Percentiles rank a stretch among this genome's conserved stretches.
Evolutionary conservation across 192 early-diverging fungal species (phyloP).

Genomic region (Backusella macrospora): DNA sequence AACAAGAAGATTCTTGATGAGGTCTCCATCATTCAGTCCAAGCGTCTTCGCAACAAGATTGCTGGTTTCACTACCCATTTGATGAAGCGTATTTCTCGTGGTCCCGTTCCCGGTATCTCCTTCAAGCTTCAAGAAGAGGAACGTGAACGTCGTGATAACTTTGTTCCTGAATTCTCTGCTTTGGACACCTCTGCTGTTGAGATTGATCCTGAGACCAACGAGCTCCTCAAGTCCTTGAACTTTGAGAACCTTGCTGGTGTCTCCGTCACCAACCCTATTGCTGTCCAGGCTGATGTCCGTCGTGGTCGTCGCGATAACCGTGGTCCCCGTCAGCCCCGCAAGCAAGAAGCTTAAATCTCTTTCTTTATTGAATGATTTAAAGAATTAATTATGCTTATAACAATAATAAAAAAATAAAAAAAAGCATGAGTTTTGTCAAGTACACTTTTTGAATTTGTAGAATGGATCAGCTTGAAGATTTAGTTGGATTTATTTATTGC

Average conservation of each 20-base stretch:
- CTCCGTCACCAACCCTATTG: constrained; percentile 59
- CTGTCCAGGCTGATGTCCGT: constrained; percentile 39
- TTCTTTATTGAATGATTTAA: constrained; percentile 1
- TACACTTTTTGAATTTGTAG: background rate
- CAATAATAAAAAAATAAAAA: too few relatives aligned
- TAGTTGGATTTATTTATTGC: too few relatives aligned
- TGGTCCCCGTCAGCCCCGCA: constrained; percentile 29
- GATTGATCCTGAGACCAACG: constrained; percentile 93
- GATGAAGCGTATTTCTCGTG: constrained; percentile 99
- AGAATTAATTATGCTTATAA: background rate
- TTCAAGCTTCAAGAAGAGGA: constrained; percentile 99
- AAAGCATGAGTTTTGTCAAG: too few relatives aligned
- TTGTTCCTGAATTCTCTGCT: constrained; percentile 98
- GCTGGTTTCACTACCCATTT: constrained; percentile 99
- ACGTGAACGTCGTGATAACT: constrained; percentile 99
- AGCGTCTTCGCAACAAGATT: constrained; percentile 99
- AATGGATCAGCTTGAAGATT: background rate
- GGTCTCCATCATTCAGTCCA: constrained; percentile 97
- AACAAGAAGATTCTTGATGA: constrained; percentile 99
- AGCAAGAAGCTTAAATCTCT: constrained; percentile 23
- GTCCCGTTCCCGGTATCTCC: constrained; percentile 99
- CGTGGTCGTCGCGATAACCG: constrained; percentile 28
- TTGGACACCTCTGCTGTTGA: constrained; percentile 89
- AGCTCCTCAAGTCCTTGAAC: constrained; percentile 95
- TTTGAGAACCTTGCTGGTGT: constrained; percentile 91